Evolutionary conservation across 2,329 filamentous ascomycete genomes (phyloP).

Genomic region (Cucurbitaria berberidis): DNA sequence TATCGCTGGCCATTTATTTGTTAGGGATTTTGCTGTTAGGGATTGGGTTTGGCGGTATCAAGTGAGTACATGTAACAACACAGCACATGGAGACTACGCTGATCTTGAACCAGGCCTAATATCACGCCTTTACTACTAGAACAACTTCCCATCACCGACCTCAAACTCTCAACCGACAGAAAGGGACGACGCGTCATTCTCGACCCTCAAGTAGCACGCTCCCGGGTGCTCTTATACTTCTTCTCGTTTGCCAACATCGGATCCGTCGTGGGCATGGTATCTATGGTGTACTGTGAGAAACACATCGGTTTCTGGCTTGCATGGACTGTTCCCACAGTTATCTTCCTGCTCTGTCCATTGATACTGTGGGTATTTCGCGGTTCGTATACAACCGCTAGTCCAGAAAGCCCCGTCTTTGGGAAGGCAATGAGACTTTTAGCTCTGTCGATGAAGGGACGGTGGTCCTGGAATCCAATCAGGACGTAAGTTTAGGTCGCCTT

Average conservation of each 20-base stretch:
- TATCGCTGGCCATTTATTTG: slow-evolving; percentile 56
- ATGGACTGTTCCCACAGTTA: slow-evolving; percentile 67
- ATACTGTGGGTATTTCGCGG: slow-evolving; percentile 50
- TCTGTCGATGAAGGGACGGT: slow-evolving; percentile 66
- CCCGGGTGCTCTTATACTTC: slow-evolving; percentile 71
- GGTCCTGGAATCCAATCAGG: slow-evolving; percentile 63
- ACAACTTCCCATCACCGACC: slow-evolving; percentile 54
- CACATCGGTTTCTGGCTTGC: slow-evolving; percentile 77
- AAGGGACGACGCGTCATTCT: slow-evolving; percentile 71
- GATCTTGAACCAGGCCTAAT: slow-evolving; percentile 58
- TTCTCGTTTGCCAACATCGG: slow-evolving; percentile 75
- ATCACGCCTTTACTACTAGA: slow-evolving; percentile 71
- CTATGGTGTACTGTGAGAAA: slow-evolving; percentile 75
- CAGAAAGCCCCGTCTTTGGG: slow-evolving; percentile 72
- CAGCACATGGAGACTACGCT: not conserved
- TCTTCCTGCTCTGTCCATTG: slow-evolving; percentile 68
- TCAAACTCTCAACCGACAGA: slow-evolving; percentile 57
- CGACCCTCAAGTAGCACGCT: slow-evolving; percentile 69
- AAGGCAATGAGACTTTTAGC: slow-evolving; percentile 68
- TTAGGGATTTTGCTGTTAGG: slow-evolving; percentile 54
- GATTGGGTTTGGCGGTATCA: slow-evolving; percentile 53
- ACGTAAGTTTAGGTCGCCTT: slow-evolving; percentile 51
- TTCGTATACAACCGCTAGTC: slow-evolving; percentile 57
- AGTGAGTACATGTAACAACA: slow-evolving; percentile 14
- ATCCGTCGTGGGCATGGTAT: slow-evolving; percentile 65